A percentile compares a stretch with the other conserved stretches of the same genome.
phyloP scores from a whole-genome alignment of 2,329 filamentous ascomycete species.

The Claviceps africana region DNA sequence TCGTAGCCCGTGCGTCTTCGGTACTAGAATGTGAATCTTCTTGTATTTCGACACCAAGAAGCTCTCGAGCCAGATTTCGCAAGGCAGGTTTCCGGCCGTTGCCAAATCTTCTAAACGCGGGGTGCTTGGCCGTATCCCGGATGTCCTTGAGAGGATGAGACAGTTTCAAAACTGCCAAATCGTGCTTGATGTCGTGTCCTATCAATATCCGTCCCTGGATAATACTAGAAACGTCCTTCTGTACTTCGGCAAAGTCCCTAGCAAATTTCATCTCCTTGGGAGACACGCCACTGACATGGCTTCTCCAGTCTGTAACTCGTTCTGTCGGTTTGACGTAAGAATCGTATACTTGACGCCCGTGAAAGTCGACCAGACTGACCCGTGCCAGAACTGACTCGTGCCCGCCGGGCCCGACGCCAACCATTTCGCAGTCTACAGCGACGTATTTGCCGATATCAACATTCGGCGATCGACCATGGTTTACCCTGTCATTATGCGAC shows the following conservation, averaged over 20 bases:
- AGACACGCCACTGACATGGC: constrained; percentile 68
- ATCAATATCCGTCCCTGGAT: constrained; percentile 60
- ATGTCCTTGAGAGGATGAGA: constrained; percentile 65
- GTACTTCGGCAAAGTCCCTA: constrained; percentile 62
- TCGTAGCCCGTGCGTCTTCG: constrained; percentile 75
- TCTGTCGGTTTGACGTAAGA: constrained; percentile 73
- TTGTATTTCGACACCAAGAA: constrained; percentile 50
- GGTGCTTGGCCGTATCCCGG: constrained; percentile 70
- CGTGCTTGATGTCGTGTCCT: constrained; percentile 72
- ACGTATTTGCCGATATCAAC: constrained; percentile 77
- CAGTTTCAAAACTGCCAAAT: constrained; percentile 63
- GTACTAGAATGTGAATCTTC: constrained; percentile 50
- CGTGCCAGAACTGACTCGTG: constrained; percentile 67
- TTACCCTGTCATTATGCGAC: constrained; percentile 37
- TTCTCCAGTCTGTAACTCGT: constrained; percentile 80
- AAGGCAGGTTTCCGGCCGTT: constrained; percentile 57
- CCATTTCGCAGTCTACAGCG: constrained; percentile 96
- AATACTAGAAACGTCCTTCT: constrained; percentile 53
- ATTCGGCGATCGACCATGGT: constrained; percentile 46
- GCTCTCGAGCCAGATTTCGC: constrained; percentile 39
- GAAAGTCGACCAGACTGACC: constrained; percentile 84
- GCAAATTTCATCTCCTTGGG: constrained; percentile 58
- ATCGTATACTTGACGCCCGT: constrained; percentile 86
- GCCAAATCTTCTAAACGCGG: constrained; percentile 56
- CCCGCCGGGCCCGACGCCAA: constrained; percentile 62